Percentiles rank a stretch among this genome's conserved stretches.
phyloP scores from a whole-genome alignment of 208 protist genomes.

The Trypanosoma mega region DNA sequence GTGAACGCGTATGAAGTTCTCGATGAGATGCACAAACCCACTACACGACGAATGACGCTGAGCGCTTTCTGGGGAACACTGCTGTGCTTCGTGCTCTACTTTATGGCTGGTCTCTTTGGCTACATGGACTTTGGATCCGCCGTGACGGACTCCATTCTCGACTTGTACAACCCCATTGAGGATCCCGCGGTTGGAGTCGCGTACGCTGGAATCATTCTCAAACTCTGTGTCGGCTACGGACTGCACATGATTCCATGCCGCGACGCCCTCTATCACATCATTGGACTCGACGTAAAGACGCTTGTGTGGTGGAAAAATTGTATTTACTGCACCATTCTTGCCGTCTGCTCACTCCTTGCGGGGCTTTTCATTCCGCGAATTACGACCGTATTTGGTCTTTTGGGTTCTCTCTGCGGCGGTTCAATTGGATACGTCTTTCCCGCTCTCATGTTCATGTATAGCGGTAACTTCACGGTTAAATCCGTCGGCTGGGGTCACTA shows the following conservation, averaged over 20 bases:
- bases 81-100: constrained; percentile 64
- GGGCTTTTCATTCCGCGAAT: constrained; percentile 78
- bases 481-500: constrained; percentile 51
- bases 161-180: constrained; percentile 57
- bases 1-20: constrained; percentile 71
- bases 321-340: constrained; percentile 35
- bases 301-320: constrained; percentile 59
- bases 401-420: constrained; percentile 64
- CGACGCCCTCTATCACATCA: constrained; percentile 60
- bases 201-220: constrained; percentile 64
- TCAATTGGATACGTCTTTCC: constrained; percentile 79
- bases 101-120: constrained; percentile 75
- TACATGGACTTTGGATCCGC: constrained; percentile 71
- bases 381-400: constrained; percentile 64
- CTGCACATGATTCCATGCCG: constrained; percentile 67
- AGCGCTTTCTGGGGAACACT: constrained; percentile 35
- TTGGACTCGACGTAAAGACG: constrained; percentile 31
- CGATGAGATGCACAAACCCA: constrained; percentile 58
- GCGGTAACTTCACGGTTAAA: constrained; percentile 39
- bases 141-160: constrained; percentile 46
- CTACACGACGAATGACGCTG: constrained; percentile 47
- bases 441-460: constrained; percentile 69
- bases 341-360: constrained; percentile 35
- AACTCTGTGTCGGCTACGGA: constrained; percentile 67
- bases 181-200: constrained; percentile 49